Conservation (phyloP, 2,329 filamentous ascomycete species). For the Chaetomium sp. region DNA sequence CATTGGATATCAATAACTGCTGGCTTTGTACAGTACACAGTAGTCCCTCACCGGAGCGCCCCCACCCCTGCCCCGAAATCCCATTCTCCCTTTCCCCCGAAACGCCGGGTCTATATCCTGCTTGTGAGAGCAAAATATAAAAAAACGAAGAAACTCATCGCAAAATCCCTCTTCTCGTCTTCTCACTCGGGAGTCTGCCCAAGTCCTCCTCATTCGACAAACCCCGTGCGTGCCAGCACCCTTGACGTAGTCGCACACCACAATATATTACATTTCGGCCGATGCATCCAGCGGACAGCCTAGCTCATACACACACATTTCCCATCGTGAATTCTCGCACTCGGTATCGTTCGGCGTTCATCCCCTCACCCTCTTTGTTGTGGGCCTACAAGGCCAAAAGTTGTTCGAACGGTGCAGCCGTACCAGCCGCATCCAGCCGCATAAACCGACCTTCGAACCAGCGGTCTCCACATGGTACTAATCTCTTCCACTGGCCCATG, state of each 20-base stretch:
- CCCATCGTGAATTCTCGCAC: slow-evolving; percentile 1
- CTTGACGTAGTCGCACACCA: slow-evolving; percentile 11
- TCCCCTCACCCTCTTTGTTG: not conserved
- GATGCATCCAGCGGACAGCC: not conserved
- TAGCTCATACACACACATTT: slow-evolving; percentile 5
- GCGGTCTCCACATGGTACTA: no score
- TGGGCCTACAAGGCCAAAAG: not conserved
- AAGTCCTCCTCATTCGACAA: not conserved
- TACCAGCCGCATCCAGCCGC: no score
- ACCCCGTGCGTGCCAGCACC: not conserved
- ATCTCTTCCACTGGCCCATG: no score
- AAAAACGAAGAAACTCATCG: slow-evolving; percentile 2
- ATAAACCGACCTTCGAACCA: no score
- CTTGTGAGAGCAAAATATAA: slow-evolving; percentile 2
- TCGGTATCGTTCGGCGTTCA: not conserved
- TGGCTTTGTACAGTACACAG: slow-evolving; percentile 6
- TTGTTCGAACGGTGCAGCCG: not conserved
- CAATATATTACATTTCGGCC: slow-evolving; percentile 6
- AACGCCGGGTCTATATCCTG: slow-evolving; percentile 15
- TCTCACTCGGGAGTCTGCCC: not conserved
- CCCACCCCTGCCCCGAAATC: no score
- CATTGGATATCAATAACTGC: slow-evolving; percentile 7
- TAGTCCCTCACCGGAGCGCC: not conserved
- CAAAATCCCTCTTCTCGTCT: not conserved
- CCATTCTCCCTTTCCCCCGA: not conserved